These are phyloP conservation scores for Kwoniella europaea DNA, from an alignment of 768 basidiomycete species.

Conservation along the genomic window DNA sequence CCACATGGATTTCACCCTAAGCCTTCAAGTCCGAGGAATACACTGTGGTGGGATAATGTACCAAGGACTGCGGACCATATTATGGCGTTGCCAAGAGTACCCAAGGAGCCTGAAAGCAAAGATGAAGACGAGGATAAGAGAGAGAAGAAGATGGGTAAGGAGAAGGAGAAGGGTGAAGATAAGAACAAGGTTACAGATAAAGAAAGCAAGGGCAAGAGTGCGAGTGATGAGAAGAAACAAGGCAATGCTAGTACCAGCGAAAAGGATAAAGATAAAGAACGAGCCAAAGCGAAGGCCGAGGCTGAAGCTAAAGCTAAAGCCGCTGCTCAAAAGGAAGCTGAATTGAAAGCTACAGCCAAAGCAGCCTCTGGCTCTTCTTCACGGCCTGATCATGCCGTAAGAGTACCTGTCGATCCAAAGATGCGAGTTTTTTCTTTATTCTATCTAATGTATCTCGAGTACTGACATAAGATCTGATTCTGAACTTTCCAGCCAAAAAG, in stretches of 20 bases:
- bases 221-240: conserved; percentile 6
- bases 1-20: conserved; percentile 51
- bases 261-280: conserved; percentile 22
- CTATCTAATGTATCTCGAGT: not conserved
- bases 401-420: conserved; percentile 27
- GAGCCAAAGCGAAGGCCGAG: conserved; percentile 26
- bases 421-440: conserved; percentile 27
- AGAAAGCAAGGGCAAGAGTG: not conserved
- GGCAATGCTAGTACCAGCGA: conserved; percentile 5
- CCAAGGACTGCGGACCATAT: conserved; percentile 46
- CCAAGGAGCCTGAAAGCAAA: conserved; percentile 32
- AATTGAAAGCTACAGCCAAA: conserved; percentile 4
- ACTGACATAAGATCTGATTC: not conserved
- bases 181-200: not conserved
- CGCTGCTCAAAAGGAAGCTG: not conserved
- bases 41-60: conserved; percentile 51
- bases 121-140: conserved; percentile 9
- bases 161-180: conserved; percentile 8
- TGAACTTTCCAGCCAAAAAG: conserved; percentile 35
- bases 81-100: conserved; percentile 37
- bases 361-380: not conserved
- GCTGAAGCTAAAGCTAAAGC: conserved; percentile 26
- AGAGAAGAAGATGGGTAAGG: conserved; percentile 17
- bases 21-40: conserved; percentile 38
- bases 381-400: not conserved